These are phyloP conservation scores for Termitomyces sp. DNA, from an alignment of 768 basidiomycete genomes.

Conservation along the genomic window DNA sequence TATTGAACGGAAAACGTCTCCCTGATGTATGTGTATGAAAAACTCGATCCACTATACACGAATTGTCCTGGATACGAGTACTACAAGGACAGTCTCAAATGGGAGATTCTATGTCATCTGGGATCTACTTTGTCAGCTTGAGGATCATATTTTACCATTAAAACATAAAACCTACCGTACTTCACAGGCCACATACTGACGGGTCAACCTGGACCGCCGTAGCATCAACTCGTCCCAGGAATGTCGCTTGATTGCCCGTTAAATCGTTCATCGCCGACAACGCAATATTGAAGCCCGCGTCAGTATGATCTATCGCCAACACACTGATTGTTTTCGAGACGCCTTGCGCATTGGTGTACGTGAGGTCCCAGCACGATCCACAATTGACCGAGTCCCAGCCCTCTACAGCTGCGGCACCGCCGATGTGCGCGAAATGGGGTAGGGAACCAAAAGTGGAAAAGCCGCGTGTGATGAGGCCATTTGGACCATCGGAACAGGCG, in stretches of 20 bases:
- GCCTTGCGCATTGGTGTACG: slow-evolving; percentile 27
- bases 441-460: slow-evolving; percentile 41
- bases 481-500: slow-evolving; percentile 42
- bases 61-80: neutral
- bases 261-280: slow-evolving; percentile 27
- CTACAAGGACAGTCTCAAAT: neutral
- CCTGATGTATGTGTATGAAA: too few species aligned
- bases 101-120: neutral
- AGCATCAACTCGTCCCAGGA: slow-evolving; percentile 21
- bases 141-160: neutral
- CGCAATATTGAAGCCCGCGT: slow-evolving; percentile 20
- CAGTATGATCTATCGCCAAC: slow-evolving; percentile 37
- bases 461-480: slow-evolving; percentile 33
- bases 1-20: neutral
- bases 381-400: slow-evolving; percentile 43
- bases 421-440: slow-evolving; percentile 50
- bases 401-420: slow-evolving; percentile 38
- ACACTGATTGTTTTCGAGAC: slow-evolving; percentile 31
- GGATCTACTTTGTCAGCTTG: neutral
- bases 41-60: neutral
- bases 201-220: slow-evolving; percentile 17
- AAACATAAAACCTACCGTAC: neutral
- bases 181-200: slow-evolving; percentile 22
- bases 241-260: slow-evolving; percentile 22
- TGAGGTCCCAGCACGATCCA: slow-evolving; percentile 50